Evolutionary conservation across 257 asterid species (phyloP), one percentile per base, ranked within the genome.

Genomic region (Henckelia pumila): DNA sequence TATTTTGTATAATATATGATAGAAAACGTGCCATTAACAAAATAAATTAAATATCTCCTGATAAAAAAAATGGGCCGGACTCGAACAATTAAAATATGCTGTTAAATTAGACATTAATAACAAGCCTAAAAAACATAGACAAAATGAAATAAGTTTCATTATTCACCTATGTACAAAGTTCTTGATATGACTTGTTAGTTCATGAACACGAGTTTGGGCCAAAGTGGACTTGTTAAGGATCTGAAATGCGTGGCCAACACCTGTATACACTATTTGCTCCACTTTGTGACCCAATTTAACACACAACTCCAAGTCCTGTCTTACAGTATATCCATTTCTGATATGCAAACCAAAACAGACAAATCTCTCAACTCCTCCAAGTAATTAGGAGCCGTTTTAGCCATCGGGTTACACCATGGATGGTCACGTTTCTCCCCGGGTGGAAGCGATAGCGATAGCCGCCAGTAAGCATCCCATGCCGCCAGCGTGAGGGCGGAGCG

Each of bases 211-310:
- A 23, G 75, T 64, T 59, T 75, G 83, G 0, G 92, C 65, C 61
- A 89, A 11, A 26, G 73, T 73, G 55, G 98, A 88, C 61, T 85
- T 84, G 37, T 75, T 66, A 13, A 92, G 85, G 67, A 92, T 81
- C 64, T 92, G 98, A 82, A 92, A 92, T 67, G 94, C 95, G 81
- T 92, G 98, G 5, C 96, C 96, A 20, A 92, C 98, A 16, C 91
- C 94, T 79, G 81, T 80, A 62, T 63, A 69, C 84, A 85, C 67
- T 66, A 81, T 78, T 77, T 72, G 71, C 70, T 86, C 94, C 56
- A 84, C 85, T 63, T 68, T 84, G 70, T 72, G 71, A 3, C 87
- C 87, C 79, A 88, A 61, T 14, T 77, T 79, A 11, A 29, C 71
- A 61, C 89, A 82, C 29, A 84, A 81, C 76, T 87, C 96, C 88